Percentiles rank a stretch among this genome's conserved stretches.
phyloP scores from a whole-genome alignment of 176 grass and related monocot genomes.

The Oryza punctata region DNA sequence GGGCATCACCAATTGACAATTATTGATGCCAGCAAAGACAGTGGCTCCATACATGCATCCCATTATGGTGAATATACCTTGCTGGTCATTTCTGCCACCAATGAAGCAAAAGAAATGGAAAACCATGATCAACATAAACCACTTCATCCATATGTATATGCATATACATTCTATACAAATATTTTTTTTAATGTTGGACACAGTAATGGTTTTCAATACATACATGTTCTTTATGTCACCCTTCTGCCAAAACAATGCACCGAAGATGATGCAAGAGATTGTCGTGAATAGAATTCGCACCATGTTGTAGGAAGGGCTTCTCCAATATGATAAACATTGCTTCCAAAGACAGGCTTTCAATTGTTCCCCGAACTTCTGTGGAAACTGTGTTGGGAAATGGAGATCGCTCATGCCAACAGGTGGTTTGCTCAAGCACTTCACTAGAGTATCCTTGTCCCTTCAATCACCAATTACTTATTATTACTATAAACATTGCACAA shows the following conservation, averaged over 20 bases:
- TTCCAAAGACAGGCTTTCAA: constrained; percentile 89
- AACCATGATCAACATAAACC: too few species aligned
- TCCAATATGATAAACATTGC: constrained; percentile 79
- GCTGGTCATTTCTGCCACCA: constrained; percentile 44
- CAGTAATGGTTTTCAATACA: too few species aligned
- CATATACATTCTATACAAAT: too few species aligned
- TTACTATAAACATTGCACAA: background rate
- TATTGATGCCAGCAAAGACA: constrained; percentile 60
- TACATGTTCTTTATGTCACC: constrained; percentile 61
- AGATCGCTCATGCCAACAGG: constrained; percentile 46
- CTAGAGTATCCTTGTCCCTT: constrained; percentile 63
- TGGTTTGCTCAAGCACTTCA: constrained; percentile 49
- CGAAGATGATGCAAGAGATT: constrained; percentile 14
- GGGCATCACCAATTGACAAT: constrained; percentile 58
- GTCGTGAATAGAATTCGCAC: constrained; percentile 57
- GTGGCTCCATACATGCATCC: constrained; percentile 58
- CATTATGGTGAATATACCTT: constrained; percentile 77
- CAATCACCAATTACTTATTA: constrained; percentile 27
- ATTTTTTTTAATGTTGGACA: too few species aligned
- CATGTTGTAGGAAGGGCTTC: constrained; percentile 76
- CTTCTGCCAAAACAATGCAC: constrained; percentile 57
- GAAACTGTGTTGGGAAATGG: constrained; percentile 55
- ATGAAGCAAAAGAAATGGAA: background rate
- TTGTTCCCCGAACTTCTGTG: constrained; percentile 63
- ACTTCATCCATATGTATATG: too few species aligned